Base-by-base conservation (phyloP, 108 stramenopile species). In the Cyclotella choctawhatcheeana region DNA sequence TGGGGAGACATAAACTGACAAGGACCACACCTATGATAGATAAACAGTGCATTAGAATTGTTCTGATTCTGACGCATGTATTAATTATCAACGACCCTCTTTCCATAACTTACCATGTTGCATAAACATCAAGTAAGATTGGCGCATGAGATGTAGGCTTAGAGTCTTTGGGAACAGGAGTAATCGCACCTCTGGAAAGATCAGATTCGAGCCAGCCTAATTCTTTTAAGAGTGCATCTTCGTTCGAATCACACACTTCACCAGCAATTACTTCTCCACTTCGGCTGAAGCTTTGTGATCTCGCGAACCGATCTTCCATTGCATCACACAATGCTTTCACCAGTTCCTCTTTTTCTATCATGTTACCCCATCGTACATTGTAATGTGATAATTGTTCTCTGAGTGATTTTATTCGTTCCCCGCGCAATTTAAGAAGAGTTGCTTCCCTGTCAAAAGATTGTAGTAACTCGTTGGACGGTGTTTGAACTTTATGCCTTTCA, bases 41-140 rank as follows among this genome's bases (percentile, higher is more conserved):
- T 12, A 52, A 21, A 1, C 20, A 52, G 24, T 52, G 20, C 20
- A 21, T 5, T 2, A 22, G 20, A 22, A 52, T 10, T n/a, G 10
- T 22, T 10, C n/a, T 22, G n/a, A n/a, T n/a, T n/a, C n/a, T n/a
- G n/a, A n/a, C n/a, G n/a, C n/a, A n/a, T n/a, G n/a, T n/a, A n/a
- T n/a, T n/a, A n/a, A n/a, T n/a, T n/a, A n/a, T n/a, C n/a, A n/a
- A n/a, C n/a, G n/a, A n/a, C n/a, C n/a, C n/a, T n/a, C n/a, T n/a
- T n/a, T n/a, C n/a, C n/a, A n/a, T 32, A 14, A 17, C 59, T 60
- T 24, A 60, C 59, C 93, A 97, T 4, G 87, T 87, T 16, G 96
- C 92, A 59, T 87, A 94, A 6, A 92, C 85, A 84, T 97, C 96
- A 35, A 97, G 70, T 29, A 97, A 67, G 8, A 96, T 40, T 26